phyloP scores from a whole-genome alignment of 208 protist species.

The Naegleria lovaniensis region DNA sequence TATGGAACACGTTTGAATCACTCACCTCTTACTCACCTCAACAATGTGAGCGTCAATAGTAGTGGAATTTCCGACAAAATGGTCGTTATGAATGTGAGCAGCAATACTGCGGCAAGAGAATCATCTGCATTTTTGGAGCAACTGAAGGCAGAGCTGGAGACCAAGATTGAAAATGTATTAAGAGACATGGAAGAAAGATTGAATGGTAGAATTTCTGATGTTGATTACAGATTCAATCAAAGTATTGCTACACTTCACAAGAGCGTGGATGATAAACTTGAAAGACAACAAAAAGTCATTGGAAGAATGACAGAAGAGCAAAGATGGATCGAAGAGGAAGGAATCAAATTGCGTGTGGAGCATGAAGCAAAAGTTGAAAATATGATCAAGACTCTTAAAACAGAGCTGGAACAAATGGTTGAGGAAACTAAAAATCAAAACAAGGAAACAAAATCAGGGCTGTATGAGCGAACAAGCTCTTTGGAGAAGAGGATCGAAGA shows the following conservation, averaged over 20 bases:
- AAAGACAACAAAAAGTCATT: constrained; percentile 16
- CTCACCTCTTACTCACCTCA: not conserved
- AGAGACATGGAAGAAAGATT: not conserved
- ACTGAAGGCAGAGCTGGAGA: not conserved
- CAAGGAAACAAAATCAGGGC: not conserved
- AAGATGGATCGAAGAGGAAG: constrained; percentile 23
- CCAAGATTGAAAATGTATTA: not conserved
- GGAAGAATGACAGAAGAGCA: constrained; percentile 20
- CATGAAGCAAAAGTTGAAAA: constrained; percentile 11
- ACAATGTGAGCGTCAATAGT: no score
- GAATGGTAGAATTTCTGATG: not conserved
- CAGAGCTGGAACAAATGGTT: not conserved
- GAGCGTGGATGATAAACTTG: not conserved
- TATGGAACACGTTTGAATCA: not conserved
- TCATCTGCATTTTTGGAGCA: not conserved
- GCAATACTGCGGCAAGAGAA: not conserved
- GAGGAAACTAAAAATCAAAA: not conserved
- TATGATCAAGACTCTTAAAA: not conserved
- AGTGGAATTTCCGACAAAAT: not conserved
- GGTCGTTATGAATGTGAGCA: no score
- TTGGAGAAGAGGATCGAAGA: not conserved
- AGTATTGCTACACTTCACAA: not conserved
- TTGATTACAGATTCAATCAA: not conserved
- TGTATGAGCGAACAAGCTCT: not conserved
- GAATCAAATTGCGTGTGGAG: not conserved